Evolutionary conservation across 2,329 filamentous ascomycete species (phyloP).

Genomic region (Aureobasidium uvarum): DNA sequence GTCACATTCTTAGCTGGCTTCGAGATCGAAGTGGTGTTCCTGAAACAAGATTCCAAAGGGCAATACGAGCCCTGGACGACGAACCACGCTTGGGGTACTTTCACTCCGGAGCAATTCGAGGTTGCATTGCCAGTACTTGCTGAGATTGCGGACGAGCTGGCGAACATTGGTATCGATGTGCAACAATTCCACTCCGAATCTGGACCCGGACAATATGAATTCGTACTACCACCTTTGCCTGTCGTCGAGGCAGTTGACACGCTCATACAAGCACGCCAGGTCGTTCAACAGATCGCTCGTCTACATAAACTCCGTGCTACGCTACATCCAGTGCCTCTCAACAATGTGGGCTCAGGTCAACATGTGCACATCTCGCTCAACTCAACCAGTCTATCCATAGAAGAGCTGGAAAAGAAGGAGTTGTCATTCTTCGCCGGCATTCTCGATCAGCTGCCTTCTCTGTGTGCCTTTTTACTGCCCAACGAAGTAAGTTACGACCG

Average conservation of each 20-base stretch:
- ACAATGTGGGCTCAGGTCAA: constrained; percentile 59
- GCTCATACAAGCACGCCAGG: constrained; percentile 67
- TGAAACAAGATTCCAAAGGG: constrained; percentile 48
- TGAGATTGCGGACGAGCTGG: constrained; percentile 62
- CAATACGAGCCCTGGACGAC: constrained; percentile 51
- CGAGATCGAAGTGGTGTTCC: constrained; percentile 76
- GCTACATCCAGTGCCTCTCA: constrained; percentile 68
- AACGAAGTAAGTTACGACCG: constrained; percentile 67
- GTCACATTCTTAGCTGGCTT: constrained; percentile 69
- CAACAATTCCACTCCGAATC: constrained; percentile 75
- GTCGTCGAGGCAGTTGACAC: constrained; percentile 69
- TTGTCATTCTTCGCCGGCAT: constrained; percentile 68
- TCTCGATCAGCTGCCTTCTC: constrained; percentile 61
- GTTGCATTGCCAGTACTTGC: constrained; percentile 59
- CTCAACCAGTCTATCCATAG: constrained; percentile 35
- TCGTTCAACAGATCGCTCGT: constrained; percentile 64
- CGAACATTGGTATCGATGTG: constrained; percentile 61
- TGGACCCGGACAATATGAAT: constrained; percentile 72
- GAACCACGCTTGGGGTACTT: constrained; percentile 69
- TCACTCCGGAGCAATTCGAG: constrained; percentile 61
- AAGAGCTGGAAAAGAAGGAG: constrained; percentile 47
- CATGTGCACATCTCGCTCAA: constrained; percentile 70
- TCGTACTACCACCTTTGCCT: constrained; percentile 63
- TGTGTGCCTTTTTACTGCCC: constrained; percentile 68
- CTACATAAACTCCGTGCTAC: constrained; percentile 65